phyloP scores from a whole-genome alignment of 2,329 filamentous ascomycete genomes.

The Thelonectria blattea region DNA sequence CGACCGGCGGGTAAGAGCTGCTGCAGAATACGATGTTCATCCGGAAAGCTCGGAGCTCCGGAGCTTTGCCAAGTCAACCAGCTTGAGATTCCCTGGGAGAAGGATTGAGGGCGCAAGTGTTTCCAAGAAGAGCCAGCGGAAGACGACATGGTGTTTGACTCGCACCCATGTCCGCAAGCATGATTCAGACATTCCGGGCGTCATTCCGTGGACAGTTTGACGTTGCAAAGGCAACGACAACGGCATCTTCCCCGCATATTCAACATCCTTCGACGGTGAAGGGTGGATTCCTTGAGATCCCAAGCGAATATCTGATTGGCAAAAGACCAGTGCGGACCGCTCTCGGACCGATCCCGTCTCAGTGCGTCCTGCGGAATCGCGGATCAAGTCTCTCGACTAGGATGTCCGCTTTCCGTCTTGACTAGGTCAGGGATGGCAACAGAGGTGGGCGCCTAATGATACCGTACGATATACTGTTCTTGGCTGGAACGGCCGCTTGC shows the following conservation, averaged over 20 bases:
- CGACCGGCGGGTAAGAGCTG: neutral
- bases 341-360: neutral
- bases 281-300: neutral
- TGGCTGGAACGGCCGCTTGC: no score
- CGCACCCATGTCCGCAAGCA: neutral
- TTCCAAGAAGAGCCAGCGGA: neutral
- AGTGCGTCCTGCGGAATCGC: neutral
- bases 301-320: neutral
- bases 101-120: neutral
- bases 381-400: no score
- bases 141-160: neutral
- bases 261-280: neutral
- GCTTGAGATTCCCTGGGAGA: neutral
- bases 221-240: neutral
- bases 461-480: no score
- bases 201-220: neutral
- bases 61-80: neutral
- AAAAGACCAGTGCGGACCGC: neutral
- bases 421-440: no score
- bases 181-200: neutral
- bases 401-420: no score
- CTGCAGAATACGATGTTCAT: neutral
- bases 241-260: neutral
- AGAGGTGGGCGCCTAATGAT: no score
- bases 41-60: neutral